Evolutionary conservation across 345 rosid species (phyloP), one percentile per base, ranked within the genome.

Genomic region (Pugionium dolabratum): DNA sequence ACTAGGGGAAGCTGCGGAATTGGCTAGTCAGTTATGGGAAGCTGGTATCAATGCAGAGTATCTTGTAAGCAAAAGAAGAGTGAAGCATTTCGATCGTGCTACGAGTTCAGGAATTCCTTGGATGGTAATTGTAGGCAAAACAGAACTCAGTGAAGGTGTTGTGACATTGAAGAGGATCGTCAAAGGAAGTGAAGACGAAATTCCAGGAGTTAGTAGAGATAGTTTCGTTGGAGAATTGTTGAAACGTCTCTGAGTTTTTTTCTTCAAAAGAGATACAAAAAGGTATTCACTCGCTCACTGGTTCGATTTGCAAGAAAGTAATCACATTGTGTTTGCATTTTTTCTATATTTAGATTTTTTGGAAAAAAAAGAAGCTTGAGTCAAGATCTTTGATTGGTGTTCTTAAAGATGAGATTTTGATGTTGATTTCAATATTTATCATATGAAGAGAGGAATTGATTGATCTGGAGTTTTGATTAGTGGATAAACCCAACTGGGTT

Each of bases 41-140:
- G 84, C 85, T 5, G 67, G 76, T 41, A 52, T 90, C 67, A 88
- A 84, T 53, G 90, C 95, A 46, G 96, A 88, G 75, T 90, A 71
- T 63, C 57, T 71, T 18, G 84, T 90, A 33, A 79, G 76, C 55
- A 88, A 84, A 64, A 88, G 86, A 64, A 74, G 79, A 28, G 69
- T 31, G 59, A 88, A 90, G 81, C 91, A 82, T 74, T 77, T 86
- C 0, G 71, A 65, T 36, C 71, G 66, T 3, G 62, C 36, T 0
- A 65, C 4, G 35, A 58, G 36, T 1, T 58, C 66, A 29, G 41
- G 47, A 10, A 58, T 72, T 4, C 76, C 76, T 0, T 86, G 82
- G 87, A 81, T 83, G 92, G 85, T 88, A 6, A 73, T 88, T 0
- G 84, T 86, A 5, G 90, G 94, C 0, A 91, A 83, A 9, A 70